Evolutionary conservation across 495 filamentous ascomycete genomes (phyloP).

Genomic region (Neurospora sp.): DNA sequence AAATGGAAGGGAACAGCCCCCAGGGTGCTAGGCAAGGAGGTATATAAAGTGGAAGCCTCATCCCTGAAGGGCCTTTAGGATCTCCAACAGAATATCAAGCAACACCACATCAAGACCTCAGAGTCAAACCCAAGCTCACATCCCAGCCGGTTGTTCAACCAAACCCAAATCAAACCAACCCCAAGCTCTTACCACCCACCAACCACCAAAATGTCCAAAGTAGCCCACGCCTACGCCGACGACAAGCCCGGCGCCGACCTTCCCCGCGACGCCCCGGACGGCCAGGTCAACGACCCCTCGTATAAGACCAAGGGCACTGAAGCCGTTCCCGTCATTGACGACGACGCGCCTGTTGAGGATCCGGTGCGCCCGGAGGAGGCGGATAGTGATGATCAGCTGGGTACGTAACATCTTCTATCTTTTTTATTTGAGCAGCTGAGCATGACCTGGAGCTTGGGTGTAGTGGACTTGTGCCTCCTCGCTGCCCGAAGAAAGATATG

Average conservation of each 20-base stretch:
- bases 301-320: slow-evolving; percentile 27
- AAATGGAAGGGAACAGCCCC: background rate
- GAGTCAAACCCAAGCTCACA: background rate
- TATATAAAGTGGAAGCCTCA: background rate
- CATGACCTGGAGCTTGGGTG: too few species aligned
- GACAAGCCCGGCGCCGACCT: slow-evolving; percentile 15
- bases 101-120: background rate
- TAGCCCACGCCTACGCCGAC: slow-evolving; percentile 8
- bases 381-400: slow-evolving; percentile 41
- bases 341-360: slow-evolving; percentile 40
- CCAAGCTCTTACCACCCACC: background rate
- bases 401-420: slow-evolving; percentile 14
- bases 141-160: background rate
- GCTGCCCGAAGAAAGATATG: too few species aligned
- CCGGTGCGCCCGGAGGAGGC: slow-evolving; percentile 32
- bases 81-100: too few species aligned
- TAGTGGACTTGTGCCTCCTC: too few species aligned
- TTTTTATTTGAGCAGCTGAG: too few species aligned
- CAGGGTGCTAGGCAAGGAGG: too few species aligned
- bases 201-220: slow-evolving; percentile 17
- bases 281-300: slow-evolving; percentile 22
- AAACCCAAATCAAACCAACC: background rate
- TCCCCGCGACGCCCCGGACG: slow-evolving; percentile 7
- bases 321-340: slow-evolving; percentile 42
- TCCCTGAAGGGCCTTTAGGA: background rate